A percentile compares a stretch with the other conserved stretches of the same genome.
Evolutionary conservation across 352 stramenopile species (phyloP).

Genomic region (Globisporangium orthogonon): DNA sequence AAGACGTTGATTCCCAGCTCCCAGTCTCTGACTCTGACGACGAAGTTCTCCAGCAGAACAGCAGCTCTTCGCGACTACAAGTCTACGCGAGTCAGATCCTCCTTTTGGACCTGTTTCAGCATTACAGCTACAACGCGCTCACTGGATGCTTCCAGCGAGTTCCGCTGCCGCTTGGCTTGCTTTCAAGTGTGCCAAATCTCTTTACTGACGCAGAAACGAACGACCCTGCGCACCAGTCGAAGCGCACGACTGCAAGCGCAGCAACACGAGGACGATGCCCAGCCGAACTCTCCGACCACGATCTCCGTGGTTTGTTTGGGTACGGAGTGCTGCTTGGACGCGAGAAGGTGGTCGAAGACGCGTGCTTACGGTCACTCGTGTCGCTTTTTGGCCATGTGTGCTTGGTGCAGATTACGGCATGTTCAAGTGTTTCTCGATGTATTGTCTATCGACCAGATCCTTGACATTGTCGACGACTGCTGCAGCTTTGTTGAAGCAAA

Average conservation of each 20-base stretch:
- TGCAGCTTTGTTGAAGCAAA: slow-evolving; percentile 30
- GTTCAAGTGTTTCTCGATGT: slow-evolving; percentile 20
- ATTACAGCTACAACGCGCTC: slow-evolving; percentile 39
- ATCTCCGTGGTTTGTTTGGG: slow-evolving; percentile 7
- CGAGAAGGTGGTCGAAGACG: too few species aligned
- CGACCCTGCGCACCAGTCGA: neutral
- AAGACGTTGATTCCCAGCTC: slow-evolving; percentile 24
- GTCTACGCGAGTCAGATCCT: slow-evolving; percentile 40
- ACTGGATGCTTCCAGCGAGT: slow-evolving; percentile 37
- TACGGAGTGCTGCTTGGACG: neutral
- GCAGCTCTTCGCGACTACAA: slow-evolving; percentile 29
- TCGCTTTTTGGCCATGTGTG: neutral
- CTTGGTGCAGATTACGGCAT: slow-evolving; percentile 13
- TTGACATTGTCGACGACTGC: slow-evolving; percentile 27
- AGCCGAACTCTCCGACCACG: slow-evolving; percentile 8
- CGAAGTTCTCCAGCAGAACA: slow-evolving; percentile 11
- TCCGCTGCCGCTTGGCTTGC: slow-evolving; percentile 19
- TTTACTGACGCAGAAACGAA: slow-evolving; percentile 16
- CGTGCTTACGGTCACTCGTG: too few species aligned
- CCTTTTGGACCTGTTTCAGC: slow-evolving; percentile 52
- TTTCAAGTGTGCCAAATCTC: slow-evolving; percentile 15
- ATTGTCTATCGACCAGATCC: slow-evolving; percentile 19
- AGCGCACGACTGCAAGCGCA: too few species aligned
- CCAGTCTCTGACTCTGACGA: slow-evolving; percentile 6
- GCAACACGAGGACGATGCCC: slow-evolving; percentile 2